These are phyloP conservation scores for Colletotrichum sojae DNA, from an alignment of 2,329 filamentous ascomycete genomes.

Conservation along the genomic window DNA sequence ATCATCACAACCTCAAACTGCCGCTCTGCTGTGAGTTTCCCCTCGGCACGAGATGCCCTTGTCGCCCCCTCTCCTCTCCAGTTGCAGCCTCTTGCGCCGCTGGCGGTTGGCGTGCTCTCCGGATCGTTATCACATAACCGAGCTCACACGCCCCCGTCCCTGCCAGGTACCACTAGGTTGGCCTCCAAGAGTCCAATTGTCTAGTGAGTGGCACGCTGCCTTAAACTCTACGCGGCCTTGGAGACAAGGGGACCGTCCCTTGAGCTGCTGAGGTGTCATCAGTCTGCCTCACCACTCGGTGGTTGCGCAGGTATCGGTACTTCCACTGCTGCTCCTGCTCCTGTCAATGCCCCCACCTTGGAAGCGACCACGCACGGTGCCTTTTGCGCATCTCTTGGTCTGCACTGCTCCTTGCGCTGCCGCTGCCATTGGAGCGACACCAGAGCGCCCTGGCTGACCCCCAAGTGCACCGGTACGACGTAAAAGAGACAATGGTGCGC, in stretches of 20 bases:
- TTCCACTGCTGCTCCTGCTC: not conserved
- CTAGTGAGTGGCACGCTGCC: conserved; percentile 33
- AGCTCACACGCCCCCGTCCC: too few relatives aligned
- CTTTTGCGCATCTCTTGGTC: conserved; percentile 16
- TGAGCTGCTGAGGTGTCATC: conserved; percentile 34
- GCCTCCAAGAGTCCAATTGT: conserved; percentile 16
- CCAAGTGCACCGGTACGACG: conserved; percentile 16
- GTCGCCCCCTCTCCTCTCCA: conserved; percentile 7
- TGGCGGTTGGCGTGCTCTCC: too few relatives aligned
- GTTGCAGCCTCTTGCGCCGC: too few relatives aligned
- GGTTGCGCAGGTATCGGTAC: conserved; percentile 37
- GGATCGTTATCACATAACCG: too few relatives aligned
- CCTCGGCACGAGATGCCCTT: conserved; percentile 7
- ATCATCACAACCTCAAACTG: conserved; percentile 17
- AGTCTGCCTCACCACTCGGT: conserved; percentile 25
- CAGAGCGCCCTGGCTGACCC: conserved; percentile 22
- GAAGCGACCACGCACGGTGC: conserved; percentile 21
- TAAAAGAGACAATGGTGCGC: conserved; percentile 5
- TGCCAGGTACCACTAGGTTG: conserved; percentile 21
- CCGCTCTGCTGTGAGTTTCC: not conserved
- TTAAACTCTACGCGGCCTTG: conserved; percentile 23
- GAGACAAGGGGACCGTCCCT: conserved; percentile 23
- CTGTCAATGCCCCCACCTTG: conserved; percentile 22
- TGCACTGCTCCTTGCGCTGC: conserved; percentile 1
- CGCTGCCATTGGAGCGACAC: conserved; percentile 19